These are phyloP conservation scores for Fusarium falciforme DNA, from an alignment of 2,329 filamentous ascomycete species.

Conservation along the genomic window DNA sequence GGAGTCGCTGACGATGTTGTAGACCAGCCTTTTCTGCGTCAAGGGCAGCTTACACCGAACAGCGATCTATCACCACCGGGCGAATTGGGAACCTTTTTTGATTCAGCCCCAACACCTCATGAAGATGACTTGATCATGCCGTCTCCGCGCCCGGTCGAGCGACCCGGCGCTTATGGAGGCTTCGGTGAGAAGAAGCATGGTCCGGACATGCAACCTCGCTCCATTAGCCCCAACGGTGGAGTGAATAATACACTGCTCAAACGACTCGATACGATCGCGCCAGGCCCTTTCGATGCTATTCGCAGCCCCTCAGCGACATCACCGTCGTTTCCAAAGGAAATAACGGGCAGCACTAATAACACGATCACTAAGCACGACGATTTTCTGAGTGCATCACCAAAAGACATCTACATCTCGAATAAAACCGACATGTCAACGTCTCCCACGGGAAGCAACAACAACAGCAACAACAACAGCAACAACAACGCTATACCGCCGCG, in stretches of 20 bases:
- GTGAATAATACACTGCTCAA: slow-evolving; percentile 60
- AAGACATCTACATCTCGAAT: slow-evolving; percentile 18
- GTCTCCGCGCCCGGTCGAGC: slow-evolving; percentile 51
- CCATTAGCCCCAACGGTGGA: slow-evolving; percentile 36
- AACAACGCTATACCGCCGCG: slow-evolving; percentile 51
- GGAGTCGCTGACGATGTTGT: slow-evolving; percentile 41
- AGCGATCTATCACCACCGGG: slow-evolving; percentile 72
- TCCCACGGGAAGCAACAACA: slow-evolving; percentile 35
- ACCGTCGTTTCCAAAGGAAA: slow-evolving; percentile 48
- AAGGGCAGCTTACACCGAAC: slow-evolving; percentile 71
- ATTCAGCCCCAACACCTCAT: slow-evolving; percentile 56
- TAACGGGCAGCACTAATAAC: slow-evolving; percentile 25
- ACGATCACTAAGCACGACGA: slow-evolving; percentile 29
- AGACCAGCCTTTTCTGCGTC: slow-evolving; percentile 67
- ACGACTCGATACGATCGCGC: slow-evolving; percentile 73
- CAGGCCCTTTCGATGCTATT: slow-evolving; percentile 71
- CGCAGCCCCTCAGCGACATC: slow-evolving; percentile 49
- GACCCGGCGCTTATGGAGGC: slow-evolving; percentile 63
- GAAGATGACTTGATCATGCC: slow-evolving; percentile 54
- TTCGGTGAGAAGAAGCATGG: slow-evolving; percentile 52
- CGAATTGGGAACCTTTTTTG: slow-evolving; percentile 59
- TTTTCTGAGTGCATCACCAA: slow-evolving; percentile 36
- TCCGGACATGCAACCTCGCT: slow-evolving; percentile 37
- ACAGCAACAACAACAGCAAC: slow-evolving; percentile 40
- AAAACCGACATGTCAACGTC: slow-evolving; percentile 24